Percentiles rank a stretch among this genome's conserved stretches.
Evolutionary conservation across 2,329 filamentous ascomycete species (phyloP).

Genomic region (Epicoccum sorghinum): DNA sequence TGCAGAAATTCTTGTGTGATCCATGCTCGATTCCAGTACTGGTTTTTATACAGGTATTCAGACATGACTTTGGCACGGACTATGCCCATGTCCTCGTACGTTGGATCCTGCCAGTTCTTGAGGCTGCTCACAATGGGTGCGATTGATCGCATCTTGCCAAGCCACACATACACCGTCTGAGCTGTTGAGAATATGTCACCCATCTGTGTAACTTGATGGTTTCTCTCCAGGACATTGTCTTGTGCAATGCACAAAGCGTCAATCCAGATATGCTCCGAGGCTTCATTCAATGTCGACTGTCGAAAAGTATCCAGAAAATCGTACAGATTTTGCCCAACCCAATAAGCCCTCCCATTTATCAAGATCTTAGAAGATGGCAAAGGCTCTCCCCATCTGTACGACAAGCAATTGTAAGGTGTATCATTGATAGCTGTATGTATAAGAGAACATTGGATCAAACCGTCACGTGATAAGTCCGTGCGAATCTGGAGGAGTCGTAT

Average conservation of each 20-base stretch:
- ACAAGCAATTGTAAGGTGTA: not conserved
- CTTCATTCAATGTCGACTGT: not conserved
- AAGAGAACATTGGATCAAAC: not conserved
- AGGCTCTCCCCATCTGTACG: not conserved
- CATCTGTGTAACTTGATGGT: slow-evolving; percentile 11
- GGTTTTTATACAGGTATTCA: not conserved
- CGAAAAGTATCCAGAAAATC: not conserved
- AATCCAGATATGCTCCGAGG: not conserved
- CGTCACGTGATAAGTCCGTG: not conserved
- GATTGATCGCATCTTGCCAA: slow-evolving; percentile 1
- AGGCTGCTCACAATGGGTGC: not conserved
- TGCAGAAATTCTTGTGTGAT: not conserved
- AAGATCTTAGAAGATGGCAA: not conserved
- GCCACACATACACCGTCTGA: slow-evolving; percentile 1
- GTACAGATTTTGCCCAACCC: not conserved
- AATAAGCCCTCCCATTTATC: not conserved
- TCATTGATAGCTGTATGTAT: not conserved
- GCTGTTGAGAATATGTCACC: slow-evolving; percentile 3
- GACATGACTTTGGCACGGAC: not conserved
- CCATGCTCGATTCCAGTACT: slow-evolving; percentile 1
- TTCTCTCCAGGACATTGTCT: not conserved
- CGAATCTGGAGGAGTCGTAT: not conserved
- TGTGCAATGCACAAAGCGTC: slow-evolving; percentile 12
- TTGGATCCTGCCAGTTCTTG: not conserved
- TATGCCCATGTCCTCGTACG: not conserved